Base-by-base conservation (phyloP, 2,329 filamentous ascomycete species). In the Hypoxylon rubiginosum region DNA sequence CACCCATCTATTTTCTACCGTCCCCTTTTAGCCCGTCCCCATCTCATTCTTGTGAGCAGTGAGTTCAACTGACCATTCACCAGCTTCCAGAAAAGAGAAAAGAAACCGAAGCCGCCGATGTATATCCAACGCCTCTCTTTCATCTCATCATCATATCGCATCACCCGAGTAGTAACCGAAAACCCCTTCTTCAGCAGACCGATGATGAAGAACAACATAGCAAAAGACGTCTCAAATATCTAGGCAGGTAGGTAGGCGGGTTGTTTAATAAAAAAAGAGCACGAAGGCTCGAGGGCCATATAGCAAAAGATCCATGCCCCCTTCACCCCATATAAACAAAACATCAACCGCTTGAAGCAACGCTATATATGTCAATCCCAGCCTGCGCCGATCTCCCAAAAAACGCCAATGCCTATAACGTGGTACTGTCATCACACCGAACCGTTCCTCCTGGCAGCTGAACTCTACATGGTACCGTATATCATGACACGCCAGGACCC, bases 321-420 rank as follows among this genome's bases (percentile, higher is more conserved):
- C 24, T 3, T n/a, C n/a, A n/a, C n/a, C 50, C n/a, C 34, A 13
- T 46, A 64, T 58, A 39, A 52, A 51, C 46, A 51, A 49, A 30
- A 24, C 34, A 52, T 26, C 10, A 46, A 46, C n/a, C 39, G 17
- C 39, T 10, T 10, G 45, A 55, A 45, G 45, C 61, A 64, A 55
- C 43, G 55, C 34, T 64, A 50, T 43, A 59, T 19, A 59, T 46
- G n/a, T 34, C 30, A 3, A 21, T 13, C 45, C 45, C 19, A 28
- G 4, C 2, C 49, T 34, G 19, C 15, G 30, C 30, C 49, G 26
- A 10, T 10, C 19, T 26, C 61, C 17, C 13, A 6, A 19, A 43
- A 34, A 58, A 64, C 62, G 62, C 62, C 62, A 13, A 24, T 58
- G 17, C 21, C n/a, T 43, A n/a, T 43, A 34, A 43, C 39, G n/a